phyloP scores from a whole-genome alignment of 2,329 filamentous ascomycete species.

The Aureobasidium sp. region DNA sequence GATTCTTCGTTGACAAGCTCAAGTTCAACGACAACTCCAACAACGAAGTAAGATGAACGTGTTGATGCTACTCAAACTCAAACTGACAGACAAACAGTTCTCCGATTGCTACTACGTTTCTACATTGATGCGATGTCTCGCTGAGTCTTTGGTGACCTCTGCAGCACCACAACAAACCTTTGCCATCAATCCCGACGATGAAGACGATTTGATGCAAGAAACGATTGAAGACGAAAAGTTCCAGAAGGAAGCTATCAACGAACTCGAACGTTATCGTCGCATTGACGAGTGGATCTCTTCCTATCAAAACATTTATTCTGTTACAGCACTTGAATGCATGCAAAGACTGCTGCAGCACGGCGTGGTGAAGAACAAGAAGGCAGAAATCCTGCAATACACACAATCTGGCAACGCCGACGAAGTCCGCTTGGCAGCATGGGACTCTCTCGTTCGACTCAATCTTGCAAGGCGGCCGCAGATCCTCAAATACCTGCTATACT shows the following conservation, averaged over 20 bases:
- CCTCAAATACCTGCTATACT: constrained; percentile 48
- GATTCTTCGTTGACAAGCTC: constrained; percentile 80
- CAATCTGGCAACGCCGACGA: constrained; percentile 50
- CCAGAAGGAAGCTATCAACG: constrained; percentile 47
- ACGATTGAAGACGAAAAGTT: constrained; percentile 41
- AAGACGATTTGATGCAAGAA: constrained; percentile 30
- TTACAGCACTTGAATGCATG: constrained; percentile 52
- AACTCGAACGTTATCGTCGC: constrained; percentile 54
- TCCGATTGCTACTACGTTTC: constrained; percentile 88
- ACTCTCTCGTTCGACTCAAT: constrained; percentile 48
- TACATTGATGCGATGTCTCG: constrained; percentile 59
- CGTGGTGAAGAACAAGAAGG: constrained; percentile 42
- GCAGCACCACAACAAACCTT: constrained; percentile 20
- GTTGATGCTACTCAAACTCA: not conserved
- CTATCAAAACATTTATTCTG: constrained; percentile 55
- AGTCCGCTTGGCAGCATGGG: constrained; percentile 51
- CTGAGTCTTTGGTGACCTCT: constrained; percentile 42
- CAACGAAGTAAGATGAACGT: constrained; percentile 46
- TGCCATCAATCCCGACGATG: constrained; percentile 34
- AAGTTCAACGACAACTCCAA: constrained; percentile 91
- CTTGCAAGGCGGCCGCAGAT: constrained; percentile 43
- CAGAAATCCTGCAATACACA: constrained; percentile 54
- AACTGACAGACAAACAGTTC: constrained; percentile 37
- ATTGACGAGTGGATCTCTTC: constrained; percentile 61
- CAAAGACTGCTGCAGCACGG: constrained; percentile 45